These are phyloP conservation scores for Beauveria sp. DNA, from an alignment of 2,329 filamentous ascomycete genomes.

Conservation along the genomic window DNA sequence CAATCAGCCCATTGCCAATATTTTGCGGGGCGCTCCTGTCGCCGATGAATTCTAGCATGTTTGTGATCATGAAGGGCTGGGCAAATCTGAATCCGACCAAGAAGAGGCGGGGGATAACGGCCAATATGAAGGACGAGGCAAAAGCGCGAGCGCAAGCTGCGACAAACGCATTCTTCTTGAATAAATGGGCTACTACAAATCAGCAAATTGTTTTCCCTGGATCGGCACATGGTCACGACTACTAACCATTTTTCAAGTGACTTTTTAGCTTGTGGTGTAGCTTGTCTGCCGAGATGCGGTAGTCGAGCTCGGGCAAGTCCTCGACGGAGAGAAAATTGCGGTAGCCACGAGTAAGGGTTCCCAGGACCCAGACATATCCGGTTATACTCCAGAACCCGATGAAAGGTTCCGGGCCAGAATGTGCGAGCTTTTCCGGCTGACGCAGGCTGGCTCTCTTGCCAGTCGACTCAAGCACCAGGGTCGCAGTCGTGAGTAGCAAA, in stretches of 20 bases:
- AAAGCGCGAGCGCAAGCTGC: conserved; percentile 12
- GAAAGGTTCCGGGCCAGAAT: conserved; percentile 9
- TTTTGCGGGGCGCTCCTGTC: conserved; percentile 15
- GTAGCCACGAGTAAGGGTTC: conserved; percentile 24
- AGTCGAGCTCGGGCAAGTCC: conserved; percentile 23
- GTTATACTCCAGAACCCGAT: conserved; percentile 19
- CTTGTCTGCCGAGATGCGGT: not conserved
- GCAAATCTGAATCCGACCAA: conserved; percentile 26
- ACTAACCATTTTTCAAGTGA: conserved; percentile 3
- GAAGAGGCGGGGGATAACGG: conserved; percentile 23
- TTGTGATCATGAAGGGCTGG: conserved; percentile 32
- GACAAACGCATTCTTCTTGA: conserved; percentile 9
- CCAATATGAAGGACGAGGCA: conserved; percentile 12
- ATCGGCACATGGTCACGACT: not conserved
- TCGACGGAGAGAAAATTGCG: conserved; percentile 21
- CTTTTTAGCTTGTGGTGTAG: not conserved
- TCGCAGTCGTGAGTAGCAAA: conserved; percentile 23
- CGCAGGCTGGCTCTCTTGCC: conserved; percentile 14
- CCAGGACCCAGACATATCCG: conserved; percentile 23
- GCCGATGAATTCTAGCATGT: conserved; percentile 21
- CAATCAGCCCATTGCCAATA: conserved; percentile 27
- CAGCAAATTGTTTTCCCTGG: not conserved
- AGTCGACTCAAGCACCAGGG: conserved; percentile 27
- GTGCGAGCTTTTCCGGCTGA: not conserved
- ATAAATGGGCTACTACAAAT: not conserved